Base-by-base conservation (phyloP, 2,329 filamentous ascomycete species). In the Cladosporium sp. region DNA sequence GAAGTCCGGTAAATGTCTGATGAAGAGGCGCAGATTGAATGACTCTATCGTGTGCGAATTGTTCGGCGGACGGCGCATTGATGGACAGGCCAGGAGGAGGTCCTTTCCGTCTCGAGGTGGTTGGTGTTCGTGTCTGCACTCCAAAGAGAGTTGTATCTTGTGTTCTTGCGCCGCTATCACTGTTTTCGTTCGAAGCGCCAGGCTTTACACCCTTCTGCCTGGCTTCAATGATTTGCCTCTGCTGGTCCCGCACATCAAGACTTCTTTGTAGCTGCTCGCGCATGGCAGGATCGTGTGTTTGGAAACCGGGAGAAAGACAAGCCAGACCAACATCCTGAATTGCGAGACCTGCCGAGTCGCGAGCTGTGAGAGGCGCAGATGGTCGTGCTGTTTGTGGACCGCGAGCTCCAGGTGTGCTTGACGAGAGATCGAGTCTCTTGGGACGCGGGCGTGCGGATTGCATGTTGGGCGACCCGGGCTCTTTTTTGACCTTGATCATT, bases 211-310 rank as follows among this genome's bases (percentile, higher is more conserved):
- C 90, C 75, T 93, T 92, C 69, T 97, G 92, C 70, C 94, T 85
- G 37, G 90, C 87, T 75, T 97, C 94, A 67, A 99, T 99, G 66
- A 99, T 93, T 65, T 91, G 89, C 65, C 93, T 84, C 75, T 99
- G 94, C 72, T 96, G 91, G 66, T 99, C 93, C 63, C 92, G 84
- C 30, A 99, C 92, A 47, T 89, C 92, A 75, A 97, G 85, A 75
- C 94, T 97, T 66, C 93, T 86, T 75, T 97, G 92, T 55, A 99
- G 79, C 74, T 97, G 92, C 75, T 96, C 91, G 71, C 94, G 88
- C 91, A 97, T 95, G 19, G 89, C 84, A n/a, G 94, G 93, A 74
- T 99, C 92, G 68, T 97, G 90, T 15, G 94, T 97, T 65, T 95
- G 87, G 70, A 99, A 97, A 56, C 94, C 94, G 0, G 94, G 94